Evolutionary conservation across 2,329 filamentous ascomycete genomes (phyloP), one percentile per base, ranked within the genome.

Genomic region (Cladosporium velox): DNA sequence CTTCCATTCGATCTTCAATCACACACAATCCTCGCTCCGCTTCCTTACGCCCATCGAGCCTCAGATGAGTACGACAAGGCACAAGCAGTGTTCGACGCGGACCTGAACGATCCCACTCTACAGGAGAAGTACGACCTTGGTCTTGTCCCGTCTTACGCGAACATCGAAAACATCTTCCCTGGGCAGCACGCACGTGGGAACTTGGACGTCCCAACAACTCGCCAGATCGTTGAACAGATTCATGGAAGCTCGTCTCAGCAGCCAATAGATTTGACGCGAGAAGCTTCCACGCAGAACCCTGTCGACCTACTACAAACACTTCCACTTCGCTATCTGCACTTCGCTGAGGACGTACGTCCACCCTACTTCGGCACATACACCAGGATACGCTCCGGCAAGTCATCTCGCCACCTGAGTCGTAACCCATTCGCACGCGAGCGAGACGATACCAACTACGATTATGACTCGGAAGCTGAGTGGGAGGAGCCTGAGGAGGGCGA

Each of bases 381-480:
- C 1, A 86, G 85, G 64, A 81, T 84, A 5, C 85, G 86, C 15
- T 78, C 82, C 1, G 73, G 76, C 11, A 60, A 79, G 73, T 68
- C 82, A 74, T 59, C 78, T 79, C 52, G 83, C 26, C 84, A 79
- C 67, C 73, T 82, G 1, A 84, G 85, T 34, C 86, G 73, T 79
- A 87, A 75, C 81, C 91, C 67, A 71, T 83, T 72, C 76, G 81
- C 70, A 77, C 84, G 82, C 67, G 79, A 82, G n/a, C 79, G 92
- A 66, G 84, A 77, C 2, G 86, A 88, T 5, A 84, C 91, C 4
- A 84, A 92, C 71, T 96, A 96, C 75, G 91, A 93, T 69, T 93
- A 94, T 74, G 91, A 95, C 73, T 94, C 91, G 3, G 91, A 96
- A 76, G 91, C 67, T 76, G 92, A 95, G 86, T 96, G 91, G 91